Base-by-base conservation (phyloP, 2,329 filamentous ascomycete genomes). In the Beauveria pseudobassiana region DNA sequence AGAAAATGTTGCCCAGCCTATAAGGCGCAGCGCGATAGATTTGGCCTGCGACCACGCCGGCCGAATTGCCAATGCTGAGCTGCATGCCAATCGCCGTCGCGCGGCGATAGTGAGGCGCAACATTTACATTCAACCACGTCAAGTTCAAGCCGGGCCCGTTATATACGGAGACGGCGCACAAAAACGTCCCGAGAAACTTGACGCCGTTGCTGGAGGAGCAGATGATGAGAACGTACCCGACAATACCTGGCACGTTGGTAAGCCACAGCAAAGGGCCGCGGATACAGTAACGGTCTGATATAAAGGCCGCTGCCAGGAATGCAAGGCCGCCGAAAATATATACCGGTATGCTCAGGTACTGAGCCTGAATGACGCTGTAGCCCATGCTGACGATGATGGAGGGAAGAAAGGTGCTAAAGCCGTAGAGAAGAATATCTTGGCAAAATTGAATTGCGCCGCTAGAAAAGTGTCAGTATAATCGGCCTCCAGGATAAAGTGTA, bases 361-460 rank as follows among this genome's bases (percentile, higher is more conserved):
- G 80, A 12, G 78, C 77, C 65, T 80, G 72, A 22, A 83, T 71
- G n/a, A 74, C 75, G 43, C 74, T 70, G 66, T 82, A 84, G 3
- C 81, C 80, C 69, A 84, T 78, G 38, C 74, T 75, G 48, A 76
- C 73, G 53, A 85, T 73, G 64, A 86, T 85, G 1, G 78, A 78
- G 2, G 83, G 83, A 4, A 84, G 71, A 67, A 85, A 85, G 10
- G 81, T 84, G 64, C 77, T 80, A 69, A 85, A 84, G n/a, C 81
- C 82, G 66, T 82, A 84, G 0, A 82, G 73, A 49, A 81, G 70
- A 28, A 80, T 79, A 62, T 82, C 78, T 62, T 80, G 76, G 56
- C 78, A 82, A 67, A 83, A 82, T 52, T 82, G 79, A 20, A 79
- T 79, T 26, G 70, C 63, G 5, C 75, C 77, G 24, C 68, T 69